These are phyloP conservation scores for Lichtheimia ornata DNA, from an alignment of 371 early-diverging fungal species.

Conservation along the genomic window DNA sequence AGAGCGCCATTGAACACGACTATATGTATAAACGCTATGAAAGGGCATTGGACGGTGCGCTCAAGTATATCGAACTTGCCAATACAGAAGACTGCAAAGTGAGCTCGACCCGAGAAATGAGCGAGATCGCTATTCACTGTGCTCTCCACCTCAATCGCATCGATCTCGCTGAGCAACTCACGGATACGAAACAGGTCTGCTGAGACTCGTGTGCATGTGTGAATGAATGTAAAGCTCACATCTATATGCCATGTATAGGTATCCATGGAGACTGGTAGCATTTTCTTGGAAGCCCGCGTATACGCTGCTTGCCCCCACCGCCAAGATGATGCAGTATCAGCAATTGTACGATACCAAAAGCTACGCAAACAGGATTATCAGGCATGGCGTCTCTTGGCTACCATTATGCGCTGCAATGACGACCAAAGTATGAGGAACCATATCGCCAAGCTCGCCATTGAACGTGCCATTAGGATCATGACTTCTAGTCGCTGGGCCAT, in stretches of 20 bases:
- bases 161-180: conserved; percentile 29
- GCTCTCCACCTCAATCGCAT: conserved; percentile 29
- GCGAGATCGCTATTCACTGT: conserved; percentile 43
- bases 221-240: neutral
- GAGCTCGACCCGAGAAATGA: conserved; percentile 35
- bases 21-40: conserved; percentile 44
- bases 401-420: conserved; percentile 11
- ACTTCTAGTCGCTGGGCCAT: conserved; percentile 35
- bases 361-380: conserved; percentile 39
- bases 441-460: conserved; percentile 36
- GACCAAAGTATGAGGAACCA: conserved; percentile 26
- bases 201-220: too few species aligned
- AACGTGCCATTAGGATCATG: conserved; percentile 38
- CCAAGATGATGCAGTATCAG: conserved; percentile 32
- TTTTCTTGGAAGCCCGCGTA: conserved; percentile 32
- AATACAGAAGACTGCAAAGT: conserved; percentile 36
- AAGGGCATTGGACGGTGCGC: conserved; percentile 28
- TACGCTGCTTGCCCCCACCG: conserved; percentile 31
- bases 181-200: conserved; percentile 34
- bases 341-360: conserved; percentile 32
- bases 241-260: conserved; percentile 14
- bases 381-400: conserved; percentile 33
- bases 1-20: conserved; percentile 41
- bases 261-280: conserved; percentile 32
- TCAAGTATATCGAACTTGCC: conserved; percentile 33